phyloP scores from a whole-genome alignment of 306 rosid species.

The Gillenia trifoliata region DNA sequence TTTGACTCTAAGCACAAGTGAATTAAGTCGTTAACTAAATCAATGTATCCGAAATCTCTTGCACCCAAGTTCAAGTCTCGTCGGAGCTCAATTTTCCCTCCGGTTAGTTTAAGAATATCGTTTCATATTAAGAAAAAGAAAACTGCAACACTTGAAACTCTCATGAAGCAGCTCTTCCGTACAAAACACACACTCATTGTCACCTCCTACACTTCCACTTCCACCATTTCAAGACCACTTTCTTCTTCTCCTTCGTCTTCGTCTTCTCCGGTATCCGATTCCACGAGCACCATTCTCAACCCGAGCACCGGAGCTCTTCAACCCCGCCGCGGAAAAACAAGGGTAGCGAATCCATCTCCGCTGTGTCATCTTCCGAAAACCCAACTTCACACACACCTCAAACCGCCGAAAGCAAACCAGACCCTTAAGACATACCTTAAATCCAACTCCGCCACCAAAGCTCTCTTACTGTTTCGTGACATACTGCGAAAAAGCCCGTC shows the following conservation, averaged over 20 bases:
- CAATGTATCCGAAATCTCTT: neutral
- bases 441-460: conserved; percentile 30
- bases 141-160: neutral
- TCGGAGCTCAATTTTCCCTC: neutral
- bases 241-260: conserved; percentile 18
- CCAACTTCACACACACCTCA: conserved; percentile 30
- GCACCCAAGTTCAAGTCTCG: too few relatives aligned
- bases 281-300: conserved; percentile 25
- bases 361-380: conserved; percentile 4
- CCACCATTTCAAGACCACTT: neutral
- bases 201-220: conserved; percentile 4
- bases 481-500: conserved; percentile 28
- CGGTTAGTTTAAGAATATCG: neutral
- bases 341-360: neutral
- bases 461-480: conserved; percentile 36
- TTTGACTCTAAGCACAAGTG: neutral
- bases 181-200: neutral
- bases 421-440: conserved; percentile 38
- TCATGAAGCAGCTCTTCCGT: conserved; percentile 16
- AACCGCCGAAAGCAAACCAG: conserved; percentile 55
- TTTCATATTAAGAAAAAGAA: too few relatives aligned
- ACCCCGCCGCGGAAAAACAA: conserved; percentile 6
- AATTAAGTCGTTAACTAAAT: too few relatives aligned
- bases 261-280: conserved; percentile 1
- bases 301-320: conserved; percentile 38